Percentiles rank a stretch among this genome's conserved stretches.
These are phyloP conservation scores for Aspergillus awamori DNA, from an alignment of 2,329 filamentous ascomycete species.

Conservation along the genomic window DNA sequence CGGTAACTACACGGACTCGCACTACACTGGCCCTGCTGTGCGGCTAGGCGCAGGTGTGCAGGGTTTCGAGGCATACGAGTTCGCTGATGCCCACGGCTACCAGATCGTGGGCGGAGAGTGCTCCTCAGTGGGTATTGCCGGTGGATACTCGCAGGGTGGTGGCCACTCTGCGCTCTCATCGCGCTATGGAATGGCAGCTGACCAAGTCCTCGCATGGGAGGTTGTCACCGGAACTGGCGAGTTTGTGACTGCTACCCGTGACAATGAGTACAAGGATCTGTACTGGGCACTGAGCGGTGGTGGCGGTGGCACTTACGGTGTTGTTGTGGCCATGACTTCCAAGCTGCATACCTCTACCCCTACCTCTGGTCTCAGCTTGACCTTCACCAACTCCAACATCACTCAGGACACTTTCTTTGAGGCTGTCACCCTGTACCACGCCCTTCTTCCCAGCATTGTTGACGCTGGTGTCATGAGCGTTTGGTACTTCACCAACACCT, in stretches of 20 bases:
- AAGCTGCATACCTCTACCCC: not conserved
- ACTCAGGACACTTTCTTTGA: conserved; percentile 9
- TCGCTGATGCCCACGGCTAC: conserved; percentile 27
- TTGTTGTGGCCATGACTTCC: conserved; percentile 11
- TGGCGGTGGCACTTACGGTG: conserved; percentile 19
- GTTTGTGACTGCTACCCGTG: conserved; percentile 3
- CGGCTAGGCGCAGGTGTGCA: conserved; percentile 34
- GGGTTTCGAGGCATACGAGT: conserved; percentile 29
- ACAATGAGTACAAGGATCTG: conserved; percentile 38
- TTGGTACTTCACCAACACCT: conserved; percentile 9
- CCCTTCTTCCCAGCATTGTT: conserved; percentile 1
- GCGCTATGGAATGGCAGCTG: conserved; percentile 23
- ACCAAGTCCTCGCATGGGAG: conserved; percentile 31
- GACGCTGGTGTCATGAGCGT: conserved; percentile 8
- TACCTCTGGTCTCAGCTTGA: not conserved
- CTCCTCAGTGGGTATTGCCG: conserved; percentile 23
- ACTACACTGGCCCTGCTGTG: conserved; percentile 21
- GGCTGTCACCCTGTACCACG: conserved; percentile 5
- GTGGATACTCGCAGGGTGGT: conserved; percentile 33
- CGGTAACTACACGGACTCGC: not conserved
- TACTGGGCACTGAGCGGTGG: conserved; percentile 21
- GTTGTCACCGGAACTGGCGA: conserved; percentile 3
- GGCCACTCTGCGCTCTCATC: conserved; percentile 34
- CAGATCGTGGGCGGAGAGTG: conserved; percentile 27
- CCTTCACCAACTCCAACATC: conserved; percentile 4